Evolutionary conservation across 306 rosid genomes (phyloP), one percentile per base, ranked within the genome.

Genomic region (Gastrolobium bilobum): DNA sequence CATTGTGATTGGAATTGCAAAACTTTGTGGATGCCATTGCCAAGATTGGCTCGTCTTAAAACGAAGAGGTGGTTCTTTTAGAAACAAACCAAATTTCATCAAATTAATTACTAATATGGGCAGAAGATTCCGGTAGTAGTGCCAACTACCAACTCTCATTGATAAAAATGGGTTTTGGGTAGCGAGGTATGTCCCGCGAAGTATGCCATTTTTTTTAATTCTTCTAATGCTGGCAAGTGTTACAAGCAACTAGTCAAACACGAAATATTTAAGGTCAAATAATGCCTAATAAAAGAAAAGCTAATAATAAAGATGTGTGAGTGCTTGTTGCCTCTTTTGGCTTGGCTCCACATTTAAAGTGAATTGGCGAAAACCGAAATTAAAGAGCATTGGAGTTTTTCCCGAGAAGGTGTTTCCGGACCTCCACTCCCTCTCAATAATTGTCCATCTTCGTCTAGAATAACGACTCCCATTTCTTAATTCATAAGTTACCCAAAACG

Each of bases 281-380:
- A 35, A 33, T 35, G 75, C 3, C 3, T 4, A 63, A 38, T 1
- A 53, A 71, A 64, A 48, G 52, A 63, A 82, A 79, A 63, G 79
- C 7, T 47, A 78, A 13, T 33, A 40, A 67, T 31, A 66, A 70
- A 39, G 76, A 58, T 10, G 38, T 14, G 68, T 58, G 76, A 20
- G 81, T 61, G 78, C 9, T 46, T 14, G 33, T 51, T 58, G 54
- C 51, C 70, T 37, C 82, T 75, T 78, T 78, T 10, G 50, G 54
- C 13, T 81, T 15, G 84, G 84, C 86, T 82, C 86, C 84, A 75
- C 79, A 31, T n/a, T 74, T 44, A 82, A 79, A 76, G 76, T 73
- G 42, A 53, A 5, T 20, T 20, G 26, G 57, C 10, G 8, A 15
- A 20, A 76, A 78, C 68, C 14, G 26, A 74, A 75, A 39, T 56